phyloP scores from a whole-genome alignment of 2,329 filamentous ascomycete species.

The Penicillium sp. region DNA sequence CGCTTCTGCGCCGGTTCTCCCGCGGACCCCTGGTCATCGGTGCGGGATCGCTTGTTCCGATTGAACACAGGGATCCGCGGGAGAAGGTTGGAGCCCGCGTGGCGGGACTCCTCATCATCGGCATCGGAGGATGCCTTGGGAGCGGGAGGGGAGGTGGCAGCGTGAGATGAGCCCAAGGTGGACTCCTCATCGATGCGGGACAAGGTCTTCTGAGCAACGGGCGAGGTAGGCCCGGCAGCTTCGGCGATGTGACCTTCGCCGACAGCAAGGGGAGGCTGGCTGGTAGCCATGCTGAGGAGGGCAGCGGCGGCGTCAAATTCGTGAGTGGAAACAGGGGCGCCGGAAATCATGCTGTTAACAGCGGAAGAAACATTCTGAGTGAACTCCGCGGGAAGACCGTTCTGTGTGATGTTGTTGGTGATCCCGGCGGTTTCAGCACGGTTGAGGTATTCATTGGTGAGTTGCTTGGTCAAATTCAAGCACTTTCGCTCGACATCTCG shows the following conservation, averaged over 20 bases:
- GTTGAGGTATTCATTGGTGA: constrained; percentile 12
- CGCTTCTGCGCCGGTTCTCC: constrained; percentile 17
- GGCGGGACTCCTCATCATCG: background rate
- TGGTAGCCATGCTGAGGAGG: constrained; percentile 14
- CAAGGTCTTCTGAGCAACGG: background rate
- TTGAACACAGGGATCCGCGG: constrained; percentile 6
- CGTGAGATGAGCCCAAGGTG: constrained; percentile 6
- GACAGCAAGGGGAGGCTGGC: background rate
- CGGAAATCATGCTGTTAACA: constrained; percentile 7
- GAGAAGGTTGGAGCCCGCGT: constrained; percentile 1
- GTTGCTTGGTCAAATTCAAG: constrained; percentile 7
- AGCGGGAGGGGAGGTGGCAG: background rate
- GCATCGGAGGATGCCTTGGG: background rate
- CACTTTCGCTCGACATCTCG: constrained; percentile 10
- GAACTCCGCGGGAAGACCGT: constrained; percentile 1
- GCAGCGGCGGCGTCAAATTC: constrained; percentile 16
- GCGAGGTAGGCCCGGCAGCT: background rate
- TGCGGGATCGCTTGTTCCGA: constrained; percentile 15
- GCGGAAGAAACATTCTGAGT: constrained; percentile 1
- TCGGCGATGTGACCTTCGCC: constrained; percentile 2
- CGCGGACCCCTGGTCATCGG: constrained; percentile 7
- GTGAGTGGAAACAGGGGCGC: background rate
- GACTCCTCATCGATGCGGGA: constrained; percentile 6
- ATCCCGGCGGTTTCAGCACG: background rate
- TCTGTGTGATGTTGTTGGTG: background rate